Evolutionary conservation across 1,284 basidiomycete species (phyloP).

Genomic region (Ceratobasidium sp.): DNA sequence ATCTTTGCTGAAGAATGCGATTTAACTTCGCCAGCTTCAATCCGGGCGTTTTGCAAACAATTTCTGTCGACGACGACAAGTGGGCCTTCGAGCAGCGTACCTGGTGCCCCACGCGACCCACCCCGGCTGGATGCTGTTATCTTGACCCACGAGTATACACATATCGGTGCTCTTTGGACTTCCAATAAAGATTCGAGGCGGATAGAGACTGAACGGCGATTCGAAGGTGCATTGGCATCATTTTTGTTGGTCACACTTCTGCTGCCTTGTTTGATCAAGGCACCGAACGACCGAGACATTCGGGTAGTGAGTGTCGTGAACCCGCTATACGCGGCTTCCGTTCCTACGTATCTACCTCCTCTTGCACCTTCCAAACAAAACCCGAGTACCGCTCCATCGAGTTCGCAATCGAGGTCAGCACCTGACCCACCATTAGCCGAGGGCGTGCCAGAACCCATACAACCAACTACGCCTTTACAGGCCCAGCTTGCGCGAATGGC

Average conservation of each 20-base stretch:
- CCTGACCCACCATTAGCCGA: neutral
- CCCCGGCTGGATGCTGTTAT: slow-evolving; percentile 73
- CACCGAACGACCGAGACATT: slow-evolving; percentile 83
- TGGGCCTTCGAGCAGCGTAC: slow-evolving; percentile 49
- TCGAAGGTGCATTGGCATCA: slow-evolving; percentile 57
- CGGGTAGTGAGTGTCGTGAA: slow-evolving; percentile 82
- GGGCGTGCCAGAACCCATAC: slow-evolving; percentile 12
- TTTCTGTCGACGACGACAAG: slow-evolving; percentile 56
- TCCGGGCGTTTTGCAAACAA: slow-evolving; percentile 64
- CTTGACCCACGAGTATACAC: slow-evolving; percentile 74
- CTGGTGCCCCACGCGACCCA: slow-evolving; percentile 57
- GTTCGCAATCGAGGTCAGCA: neutral
- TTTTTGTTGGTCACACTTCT: slow-evolving; percentile 81
- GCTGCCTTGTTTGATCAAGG: slow-evolving; percentile 76
- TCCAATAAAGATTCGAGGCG: slow-evolving; percentile 43
- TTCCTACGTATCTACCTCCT: slow-evolving; percentile 56
- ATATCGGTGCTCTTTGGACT: slow-evolving; percentile 61
- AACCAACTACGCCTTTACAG: slow-evolving; percentile 3
- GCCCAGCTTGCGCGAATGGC: slow-evolving; percentile 10
- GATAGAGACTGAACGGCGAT: slow-evolving; percentile 42
- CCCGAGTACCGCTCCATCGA: slow-evolving; percentile 8
- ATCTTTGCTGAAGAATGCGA: slow-evolving; percentile 79
- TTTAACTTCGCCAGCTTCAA: slow-evolving; percentile 64
- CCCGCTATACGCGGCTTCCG: slow-evolving; percentile 80
- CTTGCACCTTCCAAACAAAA: slow-evolving; percentile 45